Evolutionary conservation across 306 rosid species (phyloP).

Genomic region (Pyrus pyrifolia): DNA sequence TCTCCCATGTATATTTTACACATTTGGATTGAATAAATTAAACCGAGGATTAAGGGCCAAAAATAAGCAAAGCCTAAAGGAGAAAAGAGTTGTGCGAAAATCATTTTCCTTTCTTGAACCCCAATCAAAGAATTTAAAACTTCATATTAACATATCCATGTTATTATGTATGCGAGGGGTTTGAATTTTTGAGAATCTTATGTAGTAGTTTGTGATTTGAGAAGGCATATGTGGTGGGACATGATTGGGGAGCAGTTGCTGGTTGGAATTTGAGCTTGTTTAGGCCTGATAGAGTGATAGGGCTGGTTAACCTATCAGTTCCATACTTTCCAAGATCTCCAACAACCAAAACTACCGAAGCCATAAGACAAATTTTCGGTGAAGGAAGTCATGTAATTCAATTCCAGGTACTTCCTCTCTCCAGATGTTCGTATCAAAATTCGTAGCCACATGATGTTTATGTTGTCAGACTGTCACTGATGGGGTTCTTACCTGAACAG

Average conservation of each 20-base stretch:
- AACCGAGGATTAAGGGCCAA: too few relatives aligned
- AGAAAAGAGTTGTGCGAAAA: too few relatives aligned
- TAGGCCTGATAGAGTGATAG: conserved; percentile 69
- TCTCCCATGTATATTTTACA: too few relatives aligned
- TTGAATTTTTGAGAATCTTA: background rate
- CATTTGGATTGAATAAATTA: too few relatives aligned
- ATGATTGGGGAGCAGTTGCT: conserved; percentile 52
- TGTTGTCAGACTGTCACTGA: too few relatives aligned
- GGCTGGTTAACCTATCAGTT: conserved; percentile 38
- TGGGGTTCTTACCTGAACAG: too few relatives aligned
- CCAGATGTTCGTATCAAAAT: background rate
- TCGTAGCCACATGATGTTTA: too few relatives aligned
- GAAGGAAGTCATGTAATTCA: conserved; percentile 52
- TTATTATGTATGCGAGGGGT: background rate
- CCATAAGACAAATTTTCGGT: conserved; percentile 28
- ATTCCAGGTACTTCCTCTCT: conserved; percentile 49
- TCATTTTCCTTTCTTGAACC: too few relatives aligned
- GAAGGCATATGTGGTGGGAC: conserved; percentile 61
- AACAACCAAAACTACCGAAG: conserved; percentile 29
- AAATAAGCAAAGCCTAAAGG: too few relatives aligned
- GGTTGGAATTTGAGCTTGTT: conserved; percentile 57
- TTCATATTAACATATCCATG: background rate
- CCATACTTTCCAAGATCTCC: conserved; percentile 55
- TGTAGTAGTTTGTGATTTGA: background rate
- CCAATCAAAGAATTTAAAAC: background rate